These are phyloP conservation scores for Eutrema salsugineum DNA, from an alignment of 441 rosid species.

Conservation along the genomic window DNA sequence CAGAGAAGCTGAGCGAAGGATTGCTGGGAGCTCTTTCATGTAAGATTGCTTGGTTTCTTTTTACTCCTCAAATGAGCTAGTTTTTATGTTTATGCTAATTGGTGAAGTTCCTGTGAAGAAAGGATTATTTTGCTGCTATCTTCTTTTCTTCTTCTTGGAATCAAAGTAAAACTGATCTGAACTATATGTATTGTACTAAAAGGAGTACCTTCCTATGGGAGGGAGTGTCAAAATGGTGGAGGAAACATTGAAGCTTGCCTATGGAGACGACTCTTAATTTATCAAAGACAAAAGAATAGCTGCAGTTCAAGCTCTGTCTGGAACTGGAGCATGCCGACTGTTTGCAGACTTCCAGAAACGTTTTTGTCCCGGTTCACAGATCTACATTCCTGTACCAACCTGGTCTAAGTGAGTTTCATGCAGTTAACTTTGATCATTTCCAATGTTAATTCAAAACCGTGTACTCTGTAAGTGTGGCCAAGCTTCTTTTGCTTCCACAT, in stretches of 20 bases:
- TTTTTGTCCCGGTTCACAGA: conserved; percentile 79
- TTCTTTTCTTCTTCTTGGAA: neutral
- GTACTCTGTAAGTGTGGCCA: neutral
- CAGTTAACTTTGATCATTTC: neutral
- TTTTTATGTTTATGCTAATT: neutral
- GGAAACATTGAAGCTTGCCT: conserved; percentile 87
- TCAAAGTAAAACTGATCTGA: conserved; percentile 2
- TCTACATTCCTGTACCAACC: conserved; percentile 89
- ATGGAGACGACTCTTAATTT: conserved; percentile 79
- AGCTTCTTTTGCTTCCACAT: too few relatives aligned
- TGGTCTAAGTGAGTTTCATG: conserved; percentile 81
- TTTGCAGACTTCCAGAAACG: conserved; percentile 97
- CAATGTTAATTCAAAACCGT: neutral
- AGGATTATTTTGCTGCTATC: neutral
- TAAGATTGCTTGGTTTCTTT: conserved; percentile 26
- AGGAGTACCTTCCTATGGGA: conserved; percentile 99
- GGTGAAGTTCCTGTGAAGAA: neutral
- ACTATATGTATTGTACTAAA: conserved; percentile 15
- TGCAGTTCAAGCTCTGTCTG: conserved; percentile 88
- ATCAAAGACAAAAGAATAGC: conserved; percentile 83
- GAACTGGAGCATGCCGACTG: conserved; percentile 93
- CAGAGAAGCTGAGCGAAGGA: conserved; percentile 86
- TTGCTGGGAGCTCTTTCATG: conserved; percentile 77
- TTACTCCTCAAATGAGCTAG: neutral
- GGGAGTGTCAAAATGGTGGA: conserved; percentile 91